Conservation (phyloP, 306 rosid genomes). For the Adenanthera pavonina region DNA sequence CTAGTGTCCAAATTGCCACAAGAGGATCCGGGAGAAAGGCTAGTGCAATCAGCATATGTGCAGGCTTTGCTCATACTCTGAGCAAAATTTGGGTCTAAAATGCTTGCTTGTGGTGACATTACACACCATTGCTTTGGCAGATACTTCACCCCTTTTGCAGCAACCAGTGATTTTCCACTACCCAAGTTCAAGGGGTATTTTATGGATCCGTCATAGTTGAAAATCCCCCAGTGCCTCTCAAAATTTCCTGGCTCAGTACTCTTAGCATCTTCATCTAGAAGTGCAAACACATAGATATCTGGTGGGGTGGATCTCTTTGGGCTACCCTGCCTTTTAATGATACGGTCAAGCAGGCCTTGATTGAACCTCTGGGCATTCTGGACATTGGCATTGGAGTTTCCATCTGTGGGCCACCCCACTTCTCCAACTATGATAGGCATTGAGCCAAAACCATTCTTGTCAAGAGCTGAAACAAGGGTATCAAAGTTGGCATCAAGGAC, state of each 20-base stretch:
- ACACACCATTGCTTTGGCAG: slow-evolving; percentile 80
- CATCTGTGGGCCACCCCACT: slow-evolving; percentile 97
- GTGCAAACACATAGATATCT: slow-evolving; percentile 72
- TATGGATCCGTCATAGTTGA: slow-evolving; percentile 74
- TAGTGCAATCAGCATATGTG: slow-evolving; percentile 82
- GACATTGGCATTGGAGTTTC: slow-evolving; percentile 65
- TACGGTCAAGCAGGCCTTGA: slow-evolving; percentile 71
- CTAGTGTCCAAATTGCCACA: slow-evolving; percentile 68
- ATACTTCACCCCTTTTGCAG: slow-evolving; percentile 82
- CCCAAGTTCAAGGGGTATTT: slow-evolving; percentile 71
- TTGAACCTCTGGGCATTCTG: slow-evolving; percentile 72
- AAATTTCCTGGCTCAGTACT: slow-evolving; percentile 83
- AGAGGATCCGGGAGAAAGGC: slow-evolving; percentile 72
- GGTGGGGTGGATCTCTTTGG: slow-evolving; percentile 72
- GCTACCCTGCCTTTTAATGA: slow-evolving; percentile 61
- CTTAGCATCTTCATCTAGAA: slow-evolving; percentile 87
- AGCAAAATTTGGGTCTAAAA: slow-evolving; percentile 54
- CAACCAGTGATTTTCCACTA: slow-evolving; percentile 52
- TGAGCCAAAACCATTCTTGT: slow-evolving; percentile 73
- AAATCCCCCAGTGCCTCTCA: slow-evolving; percentile 93
- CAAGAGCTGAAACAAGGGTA: slow-evolving; percentile 83
- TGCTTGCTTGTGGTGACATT: slow-evolving; percentile 67
- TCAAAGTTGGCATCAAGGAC: slow-evolving; percentile 93
- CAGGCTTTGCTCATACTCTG: slow-evolving; percentile 68
- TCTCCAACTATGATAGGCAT: slow-evolving; percentile 87